Evolutionary conservation across 2,329 filamentous ascomycete species (phyloP).

Genomic region (Lasiodiplodia gonubiensis): DNA sequence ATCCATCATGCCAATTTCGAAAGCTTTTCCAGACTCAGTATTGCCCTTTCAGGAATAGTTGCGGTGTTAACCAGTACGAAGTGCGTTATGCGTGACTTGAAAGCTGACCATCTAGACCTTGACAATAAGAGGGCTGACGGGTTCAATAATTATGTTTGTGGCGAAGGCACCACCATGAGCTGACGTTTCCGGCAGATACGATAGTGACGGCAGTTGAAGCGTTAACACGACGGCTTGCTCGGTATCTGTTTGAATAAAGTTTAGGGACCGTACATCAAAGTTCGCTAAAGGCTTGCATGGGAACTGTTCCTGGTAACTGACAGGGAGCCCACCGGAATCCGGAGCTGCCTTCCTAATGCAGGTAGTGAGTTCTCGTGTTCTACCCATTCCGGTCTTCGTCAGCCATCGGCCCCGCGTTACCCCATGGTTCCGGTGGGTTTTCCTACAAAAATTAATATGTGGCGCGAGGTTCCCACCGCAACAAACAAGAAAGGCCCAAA

Average conservation of each 20-base stretch:
- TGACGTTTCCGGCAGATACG: background rate
- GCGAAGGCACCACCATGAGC: background rate
- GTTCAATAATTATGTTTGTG: background rate
- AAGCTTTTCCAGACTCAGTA: background rate
- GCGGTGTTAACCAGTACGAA: background rate
- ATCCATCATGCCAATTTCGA: background rate
- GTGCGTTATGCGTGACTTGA: background rate
- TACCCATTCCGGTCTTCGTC: background rate
- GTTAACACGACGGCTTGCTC: background rate
- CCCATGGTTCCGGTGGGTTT: conserved; percentile 9
- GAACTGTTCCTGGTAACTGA: background rate
- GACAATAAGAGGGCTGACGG: background rate
- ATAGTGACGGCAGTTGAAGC: background rate
- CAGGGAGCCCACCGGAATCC: background rate
- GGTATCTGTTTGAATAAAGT: background rate
- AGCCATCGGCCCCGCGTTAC: conserved; percentile 9
- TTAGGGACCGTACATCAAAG: background rate
- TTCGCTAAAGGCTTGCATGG: background rate
- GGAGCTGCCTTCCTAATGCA: conserved; percentile 7
- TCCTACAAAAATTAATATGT: background rate
- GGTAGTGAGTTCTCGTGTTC: background rate
- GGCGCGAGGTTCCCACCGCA: background rate
- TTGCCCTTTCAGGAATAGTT: background rate
- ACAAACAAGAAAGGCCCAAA: background rate
- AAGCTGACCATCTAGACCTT: background rate